A percentile compares a stretch with the other conserved stretches of the same genome.
Conservation (phyloP, 306 rosid genomes). For the Senna tora region DNA sequence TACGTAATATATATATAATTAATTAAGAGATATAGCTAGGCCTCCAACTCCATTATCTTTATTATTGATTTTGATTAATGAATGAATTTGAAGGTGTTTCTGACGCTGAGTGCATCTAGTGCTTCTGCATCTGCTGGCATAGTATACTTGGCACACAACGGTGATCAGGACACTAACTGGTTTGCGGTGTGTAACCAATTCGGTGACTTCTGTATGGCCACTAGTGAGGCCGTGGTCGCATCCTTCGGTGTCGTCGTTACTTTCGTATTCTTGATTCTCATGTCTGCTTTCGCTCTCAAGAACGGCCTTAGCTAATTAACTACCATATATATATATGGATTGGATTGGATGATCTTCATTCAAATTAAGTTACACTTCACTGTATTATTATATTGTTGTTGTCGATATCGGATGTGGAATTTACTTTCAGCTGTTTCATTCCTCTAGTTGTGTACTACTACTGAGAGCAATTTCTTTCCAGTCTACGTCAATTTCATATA, state of each 20-base stretch:
- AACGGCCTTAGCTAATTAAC: slow-evolving; percentile 36
- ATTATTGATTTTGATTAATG: too few species aligned
- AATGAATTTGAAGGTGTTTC: too few species aligned
- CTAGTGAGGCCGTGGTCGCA: slow-evolving; percentile 78
- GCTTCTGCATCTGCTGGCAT: slow-evolving; percentile 76
- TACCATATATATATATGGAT: not conserved
- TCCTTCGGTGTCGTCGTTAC: slow-evolving; percentile 53
- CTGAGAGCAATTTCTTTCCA: too few species aligned
- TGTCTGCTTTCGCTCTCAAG: slow-evolving; percentile 70
- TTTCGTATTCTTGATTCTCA: slow-evolving; percentile 52
- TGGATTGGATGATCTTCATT: not conserved
- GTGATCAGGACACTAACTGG: slow-evolving; percentile 78
- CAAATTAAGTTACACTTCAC: not conserved
- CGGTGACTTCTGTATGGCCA: slow-evolving; percentile 62
- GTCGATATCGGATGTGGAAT: too few species aligned
- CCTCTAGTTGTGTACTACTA: too few species aligned
- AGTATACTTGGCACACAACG: slow-evolving; percentile 87
- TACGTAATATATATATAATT: slow-evolving; percentile 32
- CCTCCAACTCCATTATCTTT: not conserved
- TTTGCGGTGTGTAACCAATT: slow-evolving; percentile 83
- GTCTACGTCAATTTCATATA: too few species aligned
- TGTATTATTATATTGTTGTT: not conserved
- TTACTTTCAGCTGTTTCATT: too few species aligned
- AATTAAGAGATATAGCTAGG: too few species aligned
- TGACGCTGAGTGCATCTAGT: slow-evolving; percentile 64